Base-by-base conservation (phyloP, 495 filamentous ascomycete species). In the Daldinia childiae region DNA sequence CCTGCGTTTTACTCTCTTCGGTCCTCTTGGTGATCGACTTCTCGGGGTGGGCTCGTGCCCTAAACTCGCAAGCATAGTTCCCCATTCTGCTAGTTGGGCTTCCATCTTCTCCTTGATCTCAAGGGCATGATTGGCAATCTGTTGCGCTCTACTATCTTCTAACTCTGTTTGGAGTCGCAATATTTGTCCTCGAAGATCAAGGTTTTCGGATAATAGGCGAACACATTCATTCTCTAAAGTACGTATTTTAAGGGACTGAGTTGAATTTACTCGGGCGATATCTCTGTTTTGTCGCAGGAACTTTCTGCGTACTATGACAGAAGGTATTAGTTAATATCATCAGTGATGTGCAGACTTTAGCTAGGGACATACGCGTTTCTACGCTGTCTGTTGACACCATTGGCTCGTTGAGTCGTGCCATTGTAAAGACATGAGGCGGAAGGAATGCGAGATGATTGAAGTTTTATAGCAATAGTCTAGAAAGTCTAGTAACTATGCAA, bases 201-300 rank as follows among this genome's bases (percentile, higher is more conserved):
- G 88, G 78, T 98, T 98, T 71, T 99, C 96, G 17, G 90, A 88
- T 62, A 97, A 83, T 11, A 98, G 81, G 30, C 92, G 89, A 15
- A 93, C 91, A 36, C 88, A 88, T 80, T 99, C 94, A 60, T 89
- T 89, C 78, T 98, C 94, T 39, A 98, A 87, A 57, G 82, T 89
- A 62, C 94, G 92, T 71, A 99, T 98, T 66, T 92, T 92, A 36
- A 95, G 84, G 17, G 93, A 94, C 79, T 98, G 96, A 67, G 89
- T 90, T 2, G 96, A 96, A 81, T 99, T 98, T 68, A 89, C 88
- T 75, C 91, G 87, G 63, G 94, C 94, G 65, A 99, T 93, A 73
- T 98, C 95, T 64, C 93, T 90, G 79, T 99, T 99, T 78, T 99
- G 95, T 43, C 95, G 88, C 54, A 97, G 82, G 76, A 95, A 97